These are phyloP conservation scores for Talaromyces sp. DNA, from an alignment of 2,329 filamentous ascomycete genomes.

Conservation along the genomic window DNA sequence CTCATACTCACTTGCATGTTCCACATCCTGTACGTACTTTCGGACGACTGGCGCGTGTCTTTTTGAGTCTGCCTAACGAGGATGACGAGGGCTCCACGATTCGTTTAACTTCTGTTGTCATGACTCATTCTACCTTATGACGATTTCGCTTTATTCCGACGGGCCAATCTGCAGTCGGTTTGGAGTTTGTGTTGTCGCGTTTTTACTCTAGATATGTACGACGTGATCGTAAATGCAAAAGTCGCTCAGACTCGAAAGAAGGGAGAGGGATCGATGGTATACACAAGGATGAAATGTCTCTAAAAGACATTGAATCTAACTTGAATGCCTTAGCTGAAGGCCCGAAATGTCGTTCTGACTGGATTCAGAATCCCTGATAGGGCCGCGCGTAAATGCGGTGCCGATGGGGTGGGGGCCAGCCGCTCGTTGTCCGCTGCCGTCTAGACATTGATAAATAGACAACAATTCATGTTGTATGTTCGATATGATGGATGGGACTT, in stretches of 20 bases:
- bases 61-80: constrained; percentile 19
- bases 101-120: background rate
- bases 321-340: background rate
- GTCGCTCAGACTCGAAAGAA: background rate
- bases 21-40: constrained; percentile 21
- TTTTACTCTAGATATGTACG: background rate
- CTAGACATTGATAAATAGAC: background rate
- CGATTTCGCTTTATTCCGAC: background rate
- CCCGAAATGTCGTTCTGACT: background rate
- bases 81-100: constrained; percentile 8
- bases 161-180: background rate
- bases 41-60: constrained; percentile 12
- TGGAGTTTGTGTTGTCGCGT: background rate
- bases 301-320: background rate
- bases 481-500: background rate
- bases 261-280: background rate
- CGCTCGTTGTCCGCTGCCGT: background rate
- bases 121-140: background rate
- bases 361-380: background rate
- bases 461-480: background rate
- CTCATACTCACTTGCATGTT: constrained; percentile 19
- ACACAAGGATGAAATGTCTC: background rate
- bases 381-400: background rate
- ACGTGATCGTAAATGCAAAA: background rate
- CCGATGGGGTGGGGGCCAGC: background rate